phyloP scores from a whole-genome alignment of 75 land plant species.

The Ceratopteris richardii region DNA sequence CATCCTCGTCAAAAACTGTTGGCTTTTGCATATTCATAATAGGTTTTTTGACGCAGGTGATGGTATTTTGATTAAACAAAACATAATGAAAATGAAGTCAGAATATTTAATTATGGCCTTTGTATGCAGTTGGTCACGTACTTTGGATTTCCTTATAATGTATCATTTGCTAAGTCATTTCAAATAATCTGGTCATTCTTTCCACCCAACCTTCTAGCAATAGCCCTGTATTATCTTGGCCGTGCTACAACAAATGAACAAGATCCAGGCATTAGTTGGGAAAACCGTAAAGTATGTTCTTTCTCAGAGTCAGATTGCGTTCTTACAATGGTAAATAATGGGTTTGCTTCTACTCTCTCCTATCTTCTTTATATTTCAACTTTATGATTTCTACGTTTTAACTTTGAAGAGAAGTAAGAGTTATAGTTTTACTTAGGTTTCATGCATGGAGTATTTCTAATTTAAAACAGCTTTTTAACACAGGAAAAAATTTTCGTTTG shows the following conservation, averaged over 20 bases:
- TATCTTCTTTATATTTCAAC: background rate
- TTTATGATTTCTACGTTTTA: no score
- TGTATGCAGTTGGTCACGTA: constrained; percentile 65
- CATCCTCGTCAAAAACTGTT: constrained; percentile 73
- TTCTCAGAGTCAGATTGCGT: constrained; percentile 57
- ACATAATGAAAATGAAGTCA: no score
- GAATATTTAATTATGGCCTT: no score
- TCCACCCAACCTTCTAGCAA: constrained; percentile 84
- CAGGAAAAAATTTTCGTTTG: constrained; percentile 75
- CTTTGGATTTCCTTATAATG: constrained; percentile 72
- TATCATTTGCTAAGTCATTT: constrained; percentile 18
- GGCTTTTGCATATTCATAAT: constrained; percentile 76
- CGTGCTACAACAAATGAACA: constrained; percentile 57
- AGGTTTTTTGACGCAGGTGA: constrained; percentile 83
- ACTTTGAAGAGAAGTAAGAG: background rate
- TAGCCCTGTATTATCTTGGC: constrained; percentile 56
- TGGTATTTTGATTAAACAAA: no score
- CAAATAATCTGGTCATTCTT: constrained; percentile 73
- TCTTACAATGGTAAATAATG: constrained; percentile 55
- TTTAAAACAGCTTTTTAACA: background rate
- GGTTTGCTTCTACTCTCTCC: background rate
- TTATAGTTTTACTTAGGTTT: background rate
- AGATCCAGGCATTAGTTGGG: constrained; percentile 81
- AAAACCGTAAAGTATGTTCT: constrained; percentile 52
- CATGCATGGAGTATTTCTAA: background rate